A percentile compares a stretch with the other conserved stretches of the same genome.
Conservation (phyloP, 768 basidiomycete genomes). For the Sarcomyxa edulis region DNA sequence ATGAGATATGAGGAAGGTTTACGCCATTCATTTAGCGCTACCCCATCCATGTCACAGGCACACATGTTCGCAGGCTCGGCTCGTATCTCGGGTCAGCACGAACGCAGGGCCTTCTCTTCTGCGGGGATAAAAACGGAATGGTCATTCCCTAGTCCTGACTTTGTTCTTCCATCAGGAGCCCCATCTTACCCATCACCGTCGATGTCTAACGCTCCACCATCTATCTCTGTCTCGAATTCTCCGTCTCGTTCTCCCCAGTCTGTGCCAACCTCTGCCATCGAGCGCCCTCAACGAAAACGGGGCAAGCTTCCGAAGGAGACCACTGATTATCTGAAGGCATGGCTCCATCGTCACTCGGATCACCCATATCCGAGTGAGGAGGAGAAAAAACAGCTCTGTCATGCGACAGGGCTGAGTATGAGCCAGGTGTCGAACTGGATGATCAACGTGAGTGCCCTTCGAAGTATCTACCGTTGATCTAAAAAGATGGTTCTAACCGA, state of each 20-base stretch:
- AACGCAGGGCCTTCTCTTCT: conserved; percentile 44
- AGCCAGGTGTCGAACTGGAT: conserved; percentile 91
- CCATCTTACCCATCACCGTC: conserved; percentile 35
- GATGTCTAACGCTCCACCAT: conserved; percentile 38
- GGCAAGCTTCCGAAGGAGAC: conserved; percentile 90
- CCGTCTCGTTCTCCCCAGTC: conserved; percentile 51
- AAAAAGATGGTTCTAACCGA: too few relatives aligned
- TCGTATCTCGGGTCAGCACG: conserved; percentile 68
- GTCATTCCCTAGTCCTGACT: conserved; percentile 61
- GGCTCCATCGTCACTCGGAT: conserved; percentile 84
- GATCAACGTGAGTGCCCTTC: conserved; percentile 59
- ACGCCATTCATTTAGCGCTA: conserved; percentile 62
- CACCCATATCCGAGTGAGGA: conserved; percentile 89
- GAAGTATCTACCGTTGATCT: too few relatives aligned
- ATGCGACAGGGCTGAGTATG: conserved; percentile 84
- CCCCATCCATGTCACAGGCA: conserved; percentile 50
- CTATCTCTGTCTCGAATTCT: conserved; percentile 37
- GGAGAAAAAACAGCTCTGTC: conserved; percentile 86
- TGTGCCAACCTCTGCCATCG: conserved; percentile 51
- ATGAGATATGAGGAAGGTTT: conserved; percentile 69
- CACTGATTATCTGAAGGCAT: conserved; percentile 83
- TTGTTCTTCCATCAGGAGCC: conserved; percentile 39
- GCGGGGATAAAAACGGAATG: conserved; percentile 64
- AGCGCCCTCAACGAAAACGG: conserved; percentile 75
- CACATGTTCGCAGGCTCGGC: conserved; percentile 63